phyloP scores from a whole-genome alignment of 805 yeast species.

The Scheffersomyces lignosus region DNA sequence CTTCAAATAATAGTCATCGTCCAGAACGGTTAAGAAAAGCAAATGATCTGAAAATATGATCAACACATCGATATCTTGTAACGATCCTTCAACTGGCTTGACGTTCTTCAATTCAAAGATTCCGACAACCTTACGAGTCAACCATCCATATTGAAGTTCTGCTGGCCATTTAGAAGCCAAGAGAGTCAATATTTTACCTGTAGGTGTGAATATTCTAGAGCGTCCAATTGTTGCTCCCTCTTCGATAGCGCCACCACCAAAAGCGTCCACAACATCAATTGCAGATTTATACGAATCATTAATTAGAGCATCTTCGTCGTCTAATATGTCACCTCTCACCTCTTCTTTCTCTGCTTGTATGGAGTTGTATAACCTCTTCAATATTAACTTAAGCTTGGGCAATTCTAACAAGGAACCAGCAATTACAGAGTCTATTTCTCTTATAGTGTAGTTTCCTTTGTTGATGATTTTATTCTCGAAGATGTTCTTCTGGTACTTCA shows the following conservation, averaged over 20 bases:
- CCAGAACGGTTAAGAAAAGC: constrained; percentile 58
- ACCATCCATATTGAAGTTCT: constrained; percentile 86
- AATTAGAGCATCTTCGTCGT: constrained; percentile 27
- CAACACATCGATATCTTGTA: constrained; percentile 46
- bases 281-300: constrained; percentile 52
- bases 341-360: constrained; percentile 43
- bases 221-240: constrained; percentile 13
- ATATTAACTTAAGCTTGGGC: constrained; percentile 64
- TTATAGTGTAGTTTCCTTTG: constrained; percentile 24
- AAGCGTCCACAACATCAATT: constrained; percentile 72
- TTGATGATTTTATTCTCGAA: constrained; percentile 31
- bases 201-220: constrained; percentile 79
- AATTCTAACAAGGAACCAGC: constrained; percentile 67
- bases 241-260: constrained; percentile 55
- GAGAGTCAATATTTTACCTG: constrained; percentile 85
- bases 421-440: constrained; percentile 47
- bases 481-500: constrained; percentile 26
- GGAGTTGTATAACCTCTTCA: constrained; percentile 57
- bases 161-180: constrained; percentile 86
- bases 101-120: constrained; percentile 48
- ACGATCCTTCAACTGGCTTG: constrained; percentile 14
- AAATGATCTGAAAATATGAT: constrained; percentile 81
- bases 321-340: constrained; percentile 14
- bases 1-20: constrained; percentile 38
- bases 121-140: constrained; percentile 80